Conservation (phyloP, 345 rosid species). For the Murraya paniculata region DNA sequence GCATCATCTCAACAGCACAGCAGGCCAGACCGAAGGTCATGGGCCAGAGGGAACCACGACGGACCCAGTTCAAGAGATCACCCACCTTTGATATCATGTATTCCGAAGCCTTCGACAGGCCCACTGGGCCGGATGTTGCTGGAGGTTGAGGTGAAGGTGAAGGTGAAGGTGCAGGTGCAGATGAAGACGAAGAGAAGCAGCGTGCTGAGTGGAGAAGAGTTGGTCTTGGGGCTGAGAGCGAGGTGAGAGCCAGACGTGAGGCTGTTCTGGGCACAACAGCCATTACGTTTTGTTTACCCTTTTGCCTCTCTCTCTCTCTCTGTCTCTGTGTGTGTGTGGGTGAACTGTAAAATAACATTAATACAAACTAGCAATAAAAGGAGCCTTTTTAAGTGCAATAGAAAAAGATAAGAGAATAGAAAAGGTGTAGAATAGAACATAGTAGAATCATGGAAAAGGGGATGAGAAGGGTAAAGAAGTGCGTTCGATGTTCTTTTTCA, state of each 20-base stretch:
- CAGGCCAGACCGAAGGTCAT: neutral
- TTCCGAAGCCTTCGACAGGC: neutral
- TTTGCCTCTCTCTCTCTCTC: too few relatives aligned
- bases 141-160: neutral
- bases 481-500: too few relatives aligned
- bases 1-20: neutral
- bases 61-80: neutral
- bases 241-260: neutral
- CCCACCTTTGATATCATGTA: neutral
- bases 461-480: too few relatives aligned
- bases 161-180: neutral
- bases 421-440: neutral
- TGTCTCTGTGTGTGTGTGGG: too few relatives aligned
- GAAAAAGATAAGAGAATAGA: too few relatives aligned
- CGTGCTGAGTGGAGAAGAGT: neutral
- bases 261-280: neutral
- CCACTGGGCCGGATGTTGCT: neutral
- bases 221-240: neutral
- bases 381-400: too few relatives aligned
- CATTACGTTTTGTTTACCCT: neutral
- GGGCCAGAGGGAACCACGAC: neutral
- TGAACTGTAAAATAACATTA: too few relatives aligned
- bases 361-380: too few relatives aligned
- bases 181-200: neutral
- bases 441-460: neutral